Evolutionary conservation across 2,329 filamentous ascomycete species (phyloP).

Genomic region (Hymenoscyphus fructigenus): DNA sequence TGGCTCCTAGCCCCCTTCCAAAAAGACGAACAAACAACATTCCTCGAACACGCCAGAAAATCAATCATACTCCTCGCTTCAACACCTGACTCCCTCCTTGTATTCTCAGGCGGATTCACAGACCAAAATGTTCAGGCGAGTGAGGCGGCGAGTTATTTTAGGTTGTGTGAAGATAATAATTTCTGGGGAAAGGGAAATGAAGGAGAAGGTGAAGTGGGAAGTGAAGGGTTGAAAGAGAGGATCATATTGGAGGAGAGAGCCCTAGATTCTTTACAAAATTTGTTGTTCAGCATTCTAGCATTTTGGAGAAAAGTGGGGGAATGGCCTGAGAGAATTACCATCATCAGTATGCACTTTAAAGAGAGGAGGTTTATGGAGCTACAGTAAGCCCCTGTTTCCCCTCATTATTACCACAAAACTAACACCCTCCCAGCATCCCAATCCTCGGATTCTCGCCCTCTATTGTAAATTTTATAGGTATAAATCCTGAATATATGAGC

Average conservation of each 20-base stretch:
- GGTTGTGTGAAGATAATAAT: slow-evolving; percentile 44
- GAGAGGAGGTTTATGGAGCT: slow-evolving; percentile 58
- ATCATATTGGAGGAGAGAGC: slow-evolving; percentile 68
- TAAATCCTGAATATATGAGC: slow-evolving; percentile 55
- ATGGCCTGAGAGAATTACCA: slow-evolving; percentile 60
- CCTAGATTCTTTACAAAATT: slow-evolving; percentile 82
- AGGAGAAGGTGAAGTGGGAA: slow-evolving; percentile 20
- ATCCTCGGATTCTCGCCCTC: slow-evolving; percentile 56
- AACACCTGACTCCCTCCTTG: slow-evolving; percentile 35
- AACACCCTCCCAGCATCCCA: slow-evolving; percentile 41
- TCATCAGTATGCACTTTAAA: slow-evolving; percentile 73
- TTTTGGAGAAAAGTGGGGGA: slow-evolving; percentile 33
- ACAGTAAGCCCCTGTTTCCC: slow-evolving; percentile 41
- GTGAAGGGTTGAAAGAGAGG: slow-evolving; percentile 20
- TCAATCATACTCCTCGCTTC: slow-evolving; percentile 55
- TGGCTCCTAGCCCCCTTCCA: slow-evolving; percentile 80
- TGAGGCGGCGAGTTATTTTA: slow-evolving; percentile 64
- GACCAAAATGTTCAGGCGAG: slow-evolving; percentile 54
- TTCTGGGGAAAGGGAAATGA: slow-evolving; percentile 41
- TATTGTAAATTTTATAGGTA: slow-evolving; percentile 55
- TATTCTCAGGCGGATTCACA: slow-evolving; percentile 43
- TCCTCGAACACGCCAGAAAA: slow-evolving; percentile 70
- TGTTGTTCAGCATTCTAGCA: slow-evolving; percentile 66
- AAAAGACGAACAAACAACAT: slow-evolving; percentile 73
- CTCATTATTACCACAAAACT: neutral